Base-by-base conservation (phyloP, 129 eudicot genomes). In the Lactuca saligna region DNA sequence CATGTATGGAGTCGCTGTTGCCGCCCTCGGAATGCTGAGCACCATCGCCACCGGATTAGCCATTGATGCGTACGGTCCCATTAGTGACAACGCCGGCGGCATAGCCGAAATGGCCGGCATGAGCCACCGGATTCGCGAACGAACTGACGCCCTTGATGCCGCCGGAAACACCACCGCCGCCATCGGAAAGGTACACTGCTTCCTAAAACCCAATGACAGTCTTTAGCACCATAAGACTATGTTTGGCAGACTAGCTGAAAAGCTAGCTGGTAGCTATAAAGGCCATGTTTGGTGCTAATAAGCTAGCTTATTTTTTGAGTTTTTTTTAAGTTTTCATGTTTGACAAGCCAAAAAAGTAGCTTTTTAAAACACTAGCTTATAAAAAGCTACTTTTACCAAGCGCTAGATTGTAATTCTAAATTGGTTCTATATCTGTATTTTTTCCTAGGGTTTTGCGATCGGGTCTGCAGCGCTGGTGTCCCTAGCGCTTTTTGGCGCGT, bases 21-120 rank as follows among this genome's bases (percentile, higher is more conserved):
- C 94, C 14, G 97, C 97, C 33, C 90, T 86, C 42, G 97, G 94
- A 29, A 90, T 90, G 97, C 81, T 90, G 53, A 86, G 93, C 75
- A 89, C 96, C 71, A 82, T 89, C 31, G 96, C 96, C 34, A 90
- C 97, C 60, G 91, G 97, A 29, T 81, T 87, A 75, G 95, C 97
- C 41, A 84, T 90, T 31, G 97, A 87, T 74, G 97, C 97, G 7
- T 90, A 87, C 66, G 97, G 97, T 44, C 95, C 97, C 61, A 87
- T 90, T 76, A 90, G 91, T 82, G 94, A 90, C 80, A 90, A 90
- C 68, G 94, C 97, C 72, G 88, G 97, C 8, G 94, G 97, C 17
- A 90, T 90, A 39, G 97, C 97, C 50, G 89, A 87, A 82, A 90
- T 87, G 97, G 97, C 97, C 5, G 94, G 97, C 14, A 87, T 90